These are phyloP conservation scores for Hypoxylon fuscum DNA, from an alignment of 495 filamentous ascomycete species.

Conservation along the genomic window DNA sequence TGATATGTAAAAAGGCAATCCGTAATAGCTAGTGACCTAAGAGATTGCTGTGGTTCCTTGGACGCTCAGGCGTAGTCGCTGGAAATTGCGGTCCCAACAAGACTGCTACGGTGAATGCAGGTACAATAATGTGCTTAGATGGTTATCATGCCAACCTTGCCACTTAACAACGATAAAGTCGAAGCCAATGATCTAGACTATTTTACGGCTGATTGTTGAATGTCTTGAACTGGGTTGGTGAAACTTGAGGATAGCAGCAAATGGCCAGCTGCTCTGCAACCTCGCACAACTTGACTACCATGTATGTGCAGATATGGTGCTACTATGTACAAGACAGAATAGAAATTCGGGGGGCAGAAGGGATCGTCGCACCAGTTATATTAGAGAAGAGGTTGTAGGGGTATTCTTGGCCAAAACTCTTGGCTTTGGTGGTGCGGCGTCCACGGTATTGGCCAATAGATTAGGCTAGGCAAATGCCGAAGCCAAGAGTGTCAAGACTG, in stretches of 20 bases:
- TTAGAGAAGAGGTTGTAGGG: slow-evolving; percentile 19
- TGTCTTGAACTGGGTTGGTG: slow-evolving; percentile 15
- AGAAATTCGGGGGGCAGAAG: slow-evolving; percentile 1
- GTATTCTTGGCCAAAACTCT: slow-evolving; percentile 43
- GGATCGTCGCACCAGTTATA: slow-evolving; percentile 28
- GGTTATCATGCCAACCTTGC: slow-evolving; percentile 13
- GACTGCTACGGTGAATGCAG: slow-evolving; percentile 6
- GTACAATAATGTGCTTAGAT: neutral
- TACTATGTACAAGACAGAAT: slow-evolving; percentile 8
- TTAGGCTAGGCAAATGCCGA: slow-evolving; percentile 6
- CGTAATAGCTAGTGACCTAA: slow-evolving; percentile 1
- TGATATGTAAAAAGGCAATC: too few species aligned
- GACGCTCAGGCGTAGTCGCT: slow-evolving; percentile 6
- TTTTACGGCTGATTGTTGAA: neutral
- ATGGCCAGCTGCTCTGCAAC: slow-evolving; percentile 15
- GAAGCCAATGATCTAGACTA: neutral
- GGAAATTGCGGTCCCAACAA: slow-evolving; percentile 18
- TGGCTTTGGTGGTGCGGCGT: slow-evolving; percentile 34
- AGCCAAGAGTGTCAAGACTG: slow-evolving; percentile 22
- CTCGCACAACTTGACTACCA: slow-evolving; percentile 1
- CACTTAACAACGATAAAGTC: slow-evolving; percentile 6
- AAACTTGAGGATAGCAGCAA: slow-evolving; percentile 14
- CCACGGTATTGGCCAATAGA: slow-evolving; percentile 20
- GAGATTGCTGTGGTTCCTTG: slow-evolving; percentile 19
- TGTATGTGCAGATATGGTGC: neutral